A percentile compares a stretch with the other conserved stretches of the same genome.
These are phyloP conservation scores for Nicotiana paniculata DNA, from an alignment of 257 asterid species.

Conservation along the genomic window DNA sequence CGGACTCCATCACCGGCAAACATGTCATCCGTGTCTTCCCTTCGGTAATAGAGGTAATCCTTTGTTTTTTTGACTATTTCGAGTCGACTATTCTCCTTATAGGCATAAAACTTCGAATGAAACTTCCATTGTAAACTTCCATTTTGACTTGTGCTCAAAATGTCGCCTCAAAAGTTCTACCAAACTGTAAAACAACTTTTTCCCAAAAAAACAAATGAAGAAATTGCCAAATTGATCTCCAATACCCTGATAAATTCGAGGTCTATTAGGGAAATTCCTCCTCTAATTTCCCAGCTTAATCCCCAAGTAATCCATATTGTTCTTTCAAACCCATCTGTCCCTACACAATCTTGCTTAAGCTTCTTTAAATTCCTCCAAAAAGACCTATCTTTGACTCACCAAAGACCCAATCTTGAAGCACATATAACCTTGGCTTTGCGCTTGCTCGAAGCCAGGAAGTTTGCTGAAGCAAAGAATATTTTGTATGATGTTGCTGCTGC, in stretches of 20 bases:
- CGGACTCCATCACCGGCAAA: not conserved
- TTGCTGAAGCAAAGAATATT: constrained; percentile 53
- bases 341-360: constrained; percentile 43
- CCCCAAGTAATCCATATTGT: constrained; percentile 40
- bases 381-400: constrained; percentile 18
- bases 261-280: constrained; percentile 18
- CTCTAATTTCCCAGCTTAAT: constrained; percentile 38
- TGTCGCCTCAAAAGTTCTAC: constrained; percentile 44
- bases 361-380: constrained; percentile 50
- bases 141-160: constrained; percentile 8
- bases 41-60: not conserved
- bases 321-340: constrained; percentile 54
- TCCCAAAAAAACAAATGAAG: constrained; percentile 32
- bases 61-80: too few relatives aligned
- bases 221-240: constrained; percentile 46
- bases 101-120: not conserved
- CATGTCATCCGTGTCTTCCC: not conserved
- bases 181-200: constrained; percentile 35
- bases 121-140: not conserved
- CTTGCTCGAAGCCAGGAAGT: constrained; percentile 45
- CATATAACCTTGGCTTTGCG: constrained; percentile 46
- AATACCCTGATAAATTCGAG: constrained; percentile 34
- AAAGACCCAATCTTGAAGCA: constrained; percentile 48
- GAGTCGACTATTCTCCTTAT: not conserved
- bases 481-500: constrained; percentile 40